Percentiles rank a stretch among this genome's conserved stretches.
These are phyloP conservation scores for Malassezia sympodialis DNA, from an alignment of 1,284 basidiomycete species.

Conservation along the genomic window DNA sequence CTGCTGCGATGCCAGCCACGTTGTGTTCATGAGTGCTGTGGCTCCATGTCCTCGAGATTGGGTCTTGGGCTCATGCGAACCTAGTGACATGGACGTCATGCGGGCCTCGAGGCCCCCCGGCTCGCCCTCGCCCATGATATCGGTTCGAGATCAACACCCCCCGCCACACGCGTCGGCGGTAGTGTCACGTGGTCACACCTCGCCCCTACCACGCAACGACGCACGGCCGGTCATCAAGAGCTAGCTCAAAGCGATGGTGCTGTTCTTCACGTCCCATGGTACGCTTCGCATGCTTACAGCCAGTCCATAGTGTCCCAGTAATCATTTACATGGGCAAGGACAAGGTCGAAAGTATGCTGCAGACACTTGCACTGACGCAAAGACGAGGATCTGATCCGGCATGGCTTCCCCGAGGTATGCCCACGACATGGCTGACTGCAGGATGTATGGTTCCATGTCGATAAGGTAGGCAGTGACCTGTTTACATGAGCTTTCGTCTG, in stretches of 20 bases:
- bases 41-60: neutral
- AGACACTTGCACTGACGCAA: neutral
- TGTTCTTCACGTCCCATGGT: conserved; percentile 56
- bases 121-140: conserved; percentile 9
- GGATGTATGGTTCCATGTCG: conserved; percentile 56
- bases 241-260: conserved; percentile 50
- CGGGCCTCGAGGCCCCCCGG: conserved; percentile 6
- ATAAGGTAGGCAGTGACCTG: conserved; percentile 45
- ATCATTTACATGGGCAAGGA: conserved; percentile 88
- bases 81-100: conserved; percentile 14
- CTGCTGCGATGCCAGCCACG: conserved; percentile 15
- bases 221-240: neutral
- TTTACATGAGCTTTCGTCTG: conserved; percentile 28
- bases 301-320: conserved; percentile 58
- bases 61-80: neutral
- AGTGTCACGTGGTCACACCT: neutral
- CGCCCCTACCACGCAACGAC: neutral
- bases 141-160: conserved; percentile 9
- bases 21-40: conserved; percentile 10
- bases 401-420: conserved; percentile 57
- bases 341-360: conserved; percentile 53
- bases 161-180: neutral
- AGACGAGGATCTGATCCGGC: conserved; percentile 22
- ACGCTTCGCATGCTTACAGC: neutral
- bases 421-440: neutral